Evolutionary conservation across 2,329 filamentous ascomycete species (phyloP).

Genomic region (Colletotrichum sp.): DNA sequence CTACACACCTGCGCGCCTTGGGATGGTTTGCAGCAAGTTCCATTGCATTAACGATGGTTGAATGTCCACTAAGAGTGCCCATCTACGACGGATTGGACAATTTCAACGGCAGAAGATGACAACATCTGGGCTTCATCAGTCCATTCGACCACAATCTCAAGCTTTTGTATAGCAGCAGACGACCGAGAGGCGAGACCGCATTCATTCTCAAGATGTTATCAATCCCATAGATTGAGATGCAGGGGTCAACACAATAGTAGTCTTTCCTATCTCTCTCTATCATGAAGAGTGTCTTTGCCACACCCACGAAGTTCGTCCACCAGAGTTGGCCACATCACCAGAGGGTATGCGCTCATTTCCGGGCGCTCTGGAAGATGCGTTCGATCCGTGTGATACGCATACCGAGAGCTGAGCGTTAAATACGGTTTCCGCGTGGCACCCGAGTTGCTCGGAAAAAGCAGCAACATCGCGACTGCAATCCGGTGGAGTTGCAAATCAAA

Average conservation of each 20-base stretch:
- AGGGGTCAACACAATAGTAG: too few species aligned
- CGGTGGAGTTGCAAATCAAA: background rate
- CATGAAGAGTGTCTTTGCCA: accelerated
- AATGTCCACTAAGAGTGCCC: background rate
- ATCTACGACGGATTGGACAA: background rate
- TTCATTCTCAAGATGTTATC: too few species aligned
- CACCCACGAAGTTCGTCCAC: background rate
- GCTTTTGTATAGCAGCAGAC: too few species aligned
- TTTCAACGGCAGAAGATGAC: too few species aligned
- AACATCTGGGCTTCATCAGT: too few species aligned
- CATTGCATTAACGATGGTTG: too few species aligned
- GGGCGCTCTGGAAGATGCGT: accelerated
- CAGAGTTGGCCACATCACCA: background rate
- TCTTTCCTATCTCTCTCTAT: background rate
- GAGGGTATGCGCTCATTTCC: background rate
- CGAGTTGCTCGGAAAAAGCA: background rate
- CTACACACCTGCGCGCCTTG: background rate
- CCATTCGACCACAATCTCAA: too few species aligned
- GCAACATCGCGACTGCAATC: background rate
- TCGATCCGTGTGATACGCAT: background rate
- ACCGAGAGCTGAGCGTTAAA: background rate
- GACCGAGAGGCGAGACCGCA: background rate
- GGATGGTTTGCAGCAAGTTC: background rate
- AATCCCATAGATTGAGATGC: too few species aligned
- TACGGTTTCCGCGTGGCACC: background rate